Base-by-base conservation (phyloP, 2,329 filamentous ascomycete species). In the Bipolaris cookei region DNA sequence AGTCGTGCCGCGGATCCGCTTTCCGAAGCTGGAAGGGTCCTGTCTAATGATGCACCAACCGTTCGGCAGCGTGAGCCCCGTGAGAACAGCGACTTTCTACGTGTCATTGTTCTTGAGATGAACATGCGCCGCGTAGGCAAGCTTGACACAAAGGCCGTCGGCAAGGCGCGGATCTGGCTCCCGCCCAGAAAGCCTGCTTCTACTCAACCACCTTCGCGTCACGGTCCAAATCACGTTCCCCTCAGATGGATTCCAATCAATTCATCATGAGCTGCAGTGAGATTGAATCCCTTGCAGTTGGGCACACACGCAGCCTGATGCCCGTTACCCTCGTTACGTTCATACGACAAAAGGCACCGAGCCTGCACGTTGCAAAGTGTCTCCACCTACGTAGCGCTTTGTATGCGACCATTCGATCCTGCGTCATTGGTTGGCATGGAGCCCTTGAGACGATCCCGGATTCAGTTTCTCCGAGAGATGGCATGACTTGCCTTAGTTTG, bases 101-200 rank as follows among this genome's bases (percentile, higher is more conserved):
- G 86, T 34, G 82, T 88, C 62, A 84, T 88, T 14, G 86, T 88
- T 10, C 78, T 88, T 45, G 86, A 88, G 73, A 87, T 88, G 85
- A 88, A 88, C 70, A 88, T 88, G 86, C 81, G 86, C 35, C 81
- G 86, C 41, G 80, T 79, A 58, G 86, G 86, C 53, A 88, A 88
- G 74, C 76, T 88, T 42, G 84, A 85, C 59, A 77, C 83, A 41
- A 82, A 83, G 51, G 75, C 75, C 21, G 78, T 82, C 14, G 84
- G 85, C 18, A 79, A 81, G 61, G 86, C 86, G 23, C 81, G 80
- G 54, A 80, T 88, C 58, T 88, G 84, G 84, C 73, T 88, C 42
- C 86, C 86, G 35, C 85, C 86, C 42, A 80, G 86, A 59, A 77
- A 80, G 62, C 51, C 64, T 30, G 69, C 64, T 49, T 59, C 70